Base-by-base conservation (phyloP, 129 eudicot genomes). In the Saussurea involucrata region DNA sequence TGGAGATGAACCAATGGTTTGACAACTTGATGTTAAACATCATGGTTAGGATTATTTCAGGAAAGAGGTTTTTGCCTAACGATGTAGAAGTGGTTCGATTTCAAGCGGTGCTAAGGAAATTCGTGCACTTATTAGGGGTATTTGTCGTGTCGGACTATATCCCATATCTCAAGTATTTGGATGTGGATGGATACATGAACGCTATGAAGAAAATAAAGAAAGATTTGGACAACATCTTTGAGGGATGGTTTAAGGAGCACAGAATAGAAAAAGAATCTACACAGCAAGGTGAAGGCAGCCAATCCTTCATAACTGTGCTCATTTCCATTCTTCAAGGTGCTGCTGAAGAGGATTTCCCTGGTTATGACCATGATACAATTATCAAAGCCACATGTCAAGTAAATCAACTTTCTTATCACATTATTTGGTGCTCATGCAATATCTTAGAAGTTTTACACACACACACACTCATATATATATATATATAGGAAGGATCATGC, bases 301-400 rank as follows among this genome's bases (percentile, higher is more conserved):
- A 66, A 61, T 76, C 78, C 68, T 75, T 83, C 78, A 74, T 82
- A 66, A 80, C 71, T 46, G 82, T 68, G 17, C 64, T 79, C 36
- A 15, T 78, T 25, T 46, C 77, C 8, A 9, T 44, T 31, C 65
- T 57, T 20, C 68, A 79, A 37, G 55, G 18, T 27, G 66, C 69
- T 58, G 37, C 66, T 4, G 8, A 22, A 6, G 69, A 60, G 21
- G 84, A 69, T 7, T 65, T 75, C 24, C 66, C 29, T 0, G 42
- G 67, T 17, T 81, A 37, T 37, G 76, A 75, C 18, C 66, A 37
- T n/a, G 76, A 81, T 44, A 75, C 80, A 0, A 46, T 66, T 10
- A 75, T 49, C 61, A 81, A 78, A 61, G 63, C 77, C 31, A 73
- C 83, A n/a, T 58, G 83, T 40, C 17, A 73, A 79, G 87, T 83